phyloP scores from a whole-genome alignment of 2,329 filamentous ascomycete species.

The Pseudogymnoascus destructans region DNA sequence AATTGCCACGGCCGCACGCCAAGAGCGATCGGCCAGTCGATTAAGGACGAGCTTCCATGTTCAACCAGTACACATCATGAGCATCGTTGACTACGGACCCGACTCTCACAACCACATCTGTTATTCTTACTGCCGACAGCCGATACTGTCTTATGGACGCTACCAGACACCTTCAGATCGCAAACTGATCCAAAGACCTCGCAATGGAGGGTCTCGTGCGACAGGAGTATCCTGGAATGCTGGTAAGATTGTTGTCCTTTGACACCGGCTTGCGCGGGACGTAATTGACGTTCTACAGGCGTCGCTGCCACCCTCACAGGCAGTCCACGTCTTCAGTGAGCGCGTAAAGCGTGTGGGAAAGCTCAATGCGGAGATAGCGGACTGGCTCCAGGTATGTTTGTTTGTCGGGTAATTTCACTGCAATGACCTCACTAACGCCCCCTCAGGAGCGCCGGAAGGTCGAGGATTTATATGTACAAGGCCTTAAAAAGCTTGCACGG shows the following conservation, averaged over 20 bases:
- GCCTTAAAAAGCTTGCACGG: slow-evolving; percentile 66
- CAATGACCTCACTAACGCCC: slow-evolving; percentile 17
- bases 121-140: slow-evolving; percentile 4
- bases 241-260: slow-evolving; percentile 50
- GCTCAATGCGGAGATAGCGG: slow-evolving; percentile 81
- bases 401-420: slow-evolving; percentile 4
- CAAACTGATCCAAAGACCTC: slow-evolving; percentile 3
- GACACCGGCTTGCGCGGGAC: slow-evolving; percentile 16
- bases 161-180: neutral
- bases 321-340: slow-evolving; percentile 69
- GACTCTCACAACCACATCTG: neutral
- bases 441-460: slow-evolving; percentile 77
- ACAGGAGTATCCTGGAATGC: slow-evolving; percentile 84
- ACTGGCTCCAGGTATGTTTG: slow-evolving; percentile 75
- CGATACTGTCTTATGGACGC: slow-evolving; percentile 3
- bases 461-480: slow-evolving; percentile 78
- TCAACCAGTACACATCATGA: slow-evolving; percentile 1
- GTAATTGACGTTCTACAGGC: slow-evolving; percentile 39
- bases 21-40: neutral
- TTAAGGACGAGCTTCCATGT: slow-evolving; percentile 6
- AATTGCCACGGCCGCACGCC: slow-evolving; percentile 1
- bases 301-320: slow-evolving; percentile 67
- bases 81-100: neutral
- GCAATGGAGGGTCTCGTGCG: slow-evolving; percentile 66
- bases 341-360: slow-evolving; percentile 77